A percentile compares a stretch with the other conserved stretches of the same genome.
These are phyloP conservation scores for Penicillium sp. DNA, from an alignment of 2,329 filamentous ascomycete genomes.

Conservation along the genomic window DNA sequence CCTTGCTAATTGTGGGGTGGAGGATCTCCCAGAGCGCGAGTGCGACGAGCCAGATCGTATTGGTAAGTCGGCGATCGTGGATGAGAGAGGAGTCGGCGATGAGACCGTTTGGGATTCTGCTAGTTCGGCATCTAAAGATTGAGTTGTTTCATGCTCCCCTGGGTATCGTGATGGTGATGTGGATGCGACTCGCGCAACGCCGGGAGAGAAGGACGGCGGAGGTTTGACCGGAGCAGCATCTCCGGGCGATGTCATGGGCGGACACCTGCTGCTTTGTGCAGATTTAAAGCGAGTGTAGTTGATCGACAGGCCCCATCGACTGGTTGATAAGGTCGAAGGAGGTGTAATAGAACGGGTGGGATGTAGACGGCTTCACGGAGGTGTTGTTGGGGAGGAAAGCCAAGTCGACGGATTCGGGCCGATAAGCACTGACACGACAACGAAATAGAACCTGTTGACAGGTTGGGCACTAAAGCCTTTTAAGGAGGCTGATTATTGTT, in stretches of 20 bases:
- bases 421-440: constrained; percentile 9
- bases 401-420: constrained; percentile 16
- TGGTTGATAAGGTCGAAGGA: constrained; percentile 5
- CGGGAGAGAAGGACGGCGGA: constrained; percentile 67
- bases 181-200: constrained; percentile 59
- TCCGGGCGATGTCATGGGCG: constrained; percentile 67
- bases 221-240: constrained; percentile 65
- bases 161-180: constrained; percentile 62
- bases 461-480: neutral
- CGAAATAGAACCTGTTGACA: neutral
- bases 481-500: neutral
- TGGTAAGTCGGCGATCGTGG: constrained; percentile 65
- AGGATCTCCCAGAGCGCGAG: constrained; percentile 58
- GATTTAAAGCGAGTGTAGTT: constrained; percentile 15
- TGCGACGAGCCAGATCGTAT: constrained; percentile 68
- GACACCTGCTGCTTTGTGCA: constrained; percentile 41
- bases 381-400: constrained; percentile 20
- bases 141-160: constrained; percentile 51
- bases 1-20: constrained; percentile 49
- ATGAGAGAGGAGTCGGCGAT: constrained; percentile 56
- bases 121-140: constrained; percentile 40
- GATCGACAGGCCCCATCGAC: constrained; percentile 34
- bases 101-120: constrained; percentile 56
- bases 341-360: constrained; percentile 5
- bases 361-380: constrained; percentile 4